Base-by-base conservation (phyloP, 2,329 filamentous ascomycete genomes). In the Simplicillium aogashimaense region DNA sequence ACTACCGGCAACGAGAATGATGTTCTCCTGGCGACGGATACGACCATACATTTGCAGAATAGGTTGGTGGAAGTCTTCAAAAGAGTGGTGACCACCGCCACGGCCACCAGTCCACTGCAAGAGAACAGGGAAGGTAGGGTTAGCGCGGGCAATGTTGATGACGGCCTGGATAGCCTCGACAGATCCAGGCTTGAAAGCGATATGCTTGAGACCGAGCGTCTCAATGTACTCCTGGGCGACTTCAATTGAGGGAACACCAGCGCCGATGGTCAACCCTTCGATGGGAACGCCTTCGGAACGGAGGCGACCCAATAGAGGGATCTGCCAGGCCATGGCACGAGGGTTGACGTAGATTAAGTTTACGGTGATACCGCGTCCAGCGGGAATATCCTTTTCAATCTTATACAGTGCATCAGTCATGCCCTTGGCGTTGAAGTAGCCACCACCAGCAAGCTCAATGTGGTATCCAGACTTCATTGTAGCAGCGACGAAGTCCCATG, bases 391-490 rank as follows among this genome's bases (percentile, higher is more conserved):
- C 53, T 82, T 80, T 59, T 94, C 87, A 45, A 95, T 90, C 67
- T 92, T 90, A 46, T 66, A 71, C 41, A 95, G 72, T 12, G 89
- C 88, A 34, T 81, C 78, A 0, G 84, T 89, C 83, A 95, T 88
- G 43, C 70, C 79, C 60, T 81, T 83, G 37, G 82, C 81, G 48
- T 83, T 83, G 65, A 86, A 94, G 66, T 94, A 94, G 47, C 88
- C 88, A 59, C 88, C 88, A 57, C 87, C 88, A 44, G 81, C 88
- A 50, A 95, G 72, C 67, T 95, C 88, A 49, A 94, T 86, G 48
- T 94, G 86, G 61, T 94, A 95, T n/a, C 88, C 88, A 40, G 88
- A 86, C 50, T 90, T 90, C 85, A 94, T 94, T 13, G 86, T 90
- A 2, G 87, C 86, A 7, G 87, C 83, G 34, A 95, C 85, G 50